Percentiles rank a stretch among this genome's conserved stretches.
Evolutionary conservation across 192 early-diverging fungal species (phyloP).

Genomic region (Backusella psychrophila): DNA sequence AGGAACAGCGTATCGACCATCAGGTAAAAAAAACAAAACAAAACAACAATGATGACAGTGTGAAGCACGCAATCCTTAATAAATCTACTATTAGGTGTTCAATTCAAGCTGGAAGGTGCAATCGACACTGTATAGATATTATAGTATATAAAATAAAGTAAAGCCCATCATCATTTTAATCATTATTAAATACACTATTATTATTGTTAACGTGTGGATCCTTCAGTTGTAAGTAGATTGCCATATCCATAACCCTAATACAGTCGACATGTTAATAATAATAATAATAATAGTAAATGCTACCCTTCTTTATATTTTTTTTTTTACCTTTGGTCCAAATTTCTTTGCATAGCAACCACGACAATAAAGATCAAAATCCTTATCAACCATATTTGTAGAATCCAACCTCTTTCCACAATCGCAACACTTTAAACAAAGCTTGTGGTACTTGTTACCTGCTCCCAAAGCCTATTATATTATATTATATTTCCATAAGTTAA

Average conservation of each 20-base stretch:
- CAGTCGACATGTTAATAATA: background rate
- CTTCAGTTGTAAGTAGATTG: slow-evolving; percentile 26
- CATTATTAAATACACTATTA: background rate
- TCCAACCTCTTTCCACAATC: slow-evolving; percentile 53
- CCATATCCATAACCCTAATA: slow-evolving; percentile 27
- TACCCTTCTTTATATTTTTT: background rate
- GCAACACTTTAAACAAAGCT: slow-evolving; percentile 51
- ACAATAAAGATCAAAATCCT: slow-evolving; percentile 48
- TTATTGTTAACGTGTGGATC: slow-evolving; percentile 21
- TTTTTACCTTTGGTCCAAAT: slow-evolving; percentile 44
- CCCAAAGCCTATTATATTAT: slow-evolving; percentile 28
- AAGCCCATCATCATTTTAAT: no score
- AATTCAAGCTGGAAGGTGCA: slow-evolving; percentile 11
- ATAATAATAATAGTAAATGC: background rate
- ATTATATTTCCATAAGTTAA: no score
- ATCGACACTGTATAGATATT: background rate
- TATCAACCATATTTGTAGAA: slow-evolving; percentile 57
- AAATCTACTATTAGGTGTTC: background rate
- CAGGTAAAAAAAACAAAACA: background rate
- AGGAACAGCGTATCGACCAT: background rate
- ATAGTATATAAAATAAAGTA: no score
- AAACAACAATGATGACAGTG: no score
- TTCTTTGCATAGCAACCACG: slow-evolving; percentile 50
- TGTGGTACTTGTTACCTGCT: slow-evolving; percentile 61
- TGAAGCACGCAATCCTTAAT: no score